Evolutionary conservation across 495 filamentous ascomycete genomes (phyloP).

Genomic region (Trichoderma virens): DNA sequence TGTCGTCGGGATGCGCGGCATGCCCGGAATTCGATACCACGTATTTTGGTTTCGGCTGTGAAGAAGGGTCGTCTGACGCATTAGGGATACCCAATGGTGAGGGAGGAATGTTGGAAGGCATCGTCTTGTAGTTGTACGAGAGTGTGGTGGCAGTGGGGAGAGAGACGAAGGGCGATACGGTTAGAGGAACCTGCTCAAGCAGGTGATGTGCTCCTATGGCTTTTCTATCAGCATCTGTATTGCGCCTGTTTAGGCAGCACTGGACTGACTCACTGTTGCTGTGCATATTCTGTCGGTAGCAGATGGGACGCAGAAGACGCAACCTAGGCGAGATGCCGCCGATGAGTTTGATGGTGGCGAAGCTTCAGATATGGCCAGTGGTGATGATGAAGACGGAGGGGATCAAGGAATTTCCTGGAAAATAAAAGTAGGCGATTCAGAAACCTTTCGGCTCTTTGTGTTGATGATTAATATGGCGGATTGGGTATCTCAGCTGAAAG

Average conservation of each 20-base stretch:
- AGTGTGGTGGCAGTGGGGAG: constrained; percentile 86
- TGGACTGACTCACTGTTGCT: constrained; percentile 33
- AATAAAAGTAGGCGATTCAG: background rate
- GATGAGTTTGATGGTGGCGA: background rate
- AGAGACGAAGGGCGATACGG: constrained; percentile 88
- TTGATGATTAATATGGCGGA: background rate
- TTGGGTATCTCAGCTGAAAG: background rate
- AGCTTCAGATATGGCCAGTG: background rate
- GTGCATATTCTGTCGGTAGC: constrained; percentile 24
- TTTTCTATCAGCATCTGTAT: constrained; percentile 11
- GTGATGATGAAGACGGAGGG: background rate
- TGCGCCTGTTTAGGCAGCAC: background rate
- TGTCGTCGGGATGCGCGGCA: constrained; percentile 72
- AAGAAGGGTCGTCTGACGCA: constrained; percentile 33
- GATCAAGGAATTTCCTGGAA: background rate
- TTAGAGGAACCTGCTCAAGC: constrained; percentile 84
- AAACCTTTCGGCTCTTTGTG: background rate
- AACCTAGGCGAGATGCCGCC: background rate
- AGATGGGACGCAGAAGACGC: background rate
- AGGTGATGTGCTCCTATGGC: constrained; percentile 68
- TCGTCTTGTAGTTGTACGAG: constrained; percentile 87
- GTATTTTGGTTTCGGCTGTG: constrained; percentile 50
- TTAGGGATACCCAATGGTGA: constrained; percentile 53
- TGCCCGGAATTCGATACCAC: constrained; percentile 67
- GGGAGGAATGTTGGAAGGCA: constrained; percentile 77